Evolutionary conservation across 768 basidiomycete species (phyloP).

Genomic region (Lactarius hatsudake): DNA sequence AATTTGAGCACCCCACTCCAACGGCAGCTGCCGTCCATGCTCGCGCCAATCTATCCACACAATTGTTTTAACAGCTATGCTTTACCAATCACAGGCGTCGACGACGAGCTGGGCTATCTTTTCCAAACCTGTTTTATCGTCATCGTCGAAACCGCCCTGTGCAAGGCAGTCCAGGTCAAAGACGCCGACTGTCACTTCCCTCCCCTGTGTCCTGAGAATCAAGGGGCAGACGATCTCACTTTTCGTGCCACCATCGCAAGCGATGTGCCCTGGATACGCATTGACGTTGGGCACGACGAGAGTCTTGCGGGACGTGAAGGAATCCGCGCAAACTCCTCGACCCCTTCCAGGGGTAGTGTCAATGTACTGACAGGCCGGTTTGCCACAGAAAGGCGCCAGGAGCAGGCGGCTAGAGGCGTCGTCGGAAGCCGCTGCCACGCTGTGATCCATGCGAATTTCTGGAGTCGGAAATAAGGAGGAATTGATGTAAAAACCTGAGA

Average conservation of each 20-base stretch:
- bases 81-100: slow-evolving; percentile 30
- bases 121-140: slow-evolving; percentile 43
- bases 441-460: slow-evolving; percentile 28
- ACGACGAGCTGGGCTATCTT: slow-evolving; percentile 38
- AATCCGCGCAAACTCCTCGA: slow-evolving; percentile 85
- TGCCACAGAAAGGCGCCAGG: slow-evolving; percentile 85
- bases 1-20: not conserved
- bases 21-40: slow-evolving; percentile 16
- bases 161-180: slow-evolving; percentile 41
- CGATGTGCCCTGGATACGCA: slow-evolving; percentile 87
- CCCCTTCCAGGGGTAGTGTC: slow-evolving; percentile 47
- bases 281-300: slow-evolving; percentile 78
- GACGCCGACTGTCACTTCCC: slow-evolving; percentile 43
- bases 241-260: slow-evolving; percentile 87
- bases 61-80: not conserved
- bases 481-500: slow-evolving; percentile 81
- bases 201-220: slow-evolving; percentile 37
- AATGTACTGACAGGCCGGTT: slow-evolving; percentile 89
- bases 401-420: slow-evolving; percentile 42
- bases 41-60: slow-evolving; percentile 15
- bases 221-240: slow-evolving; percentile 90
- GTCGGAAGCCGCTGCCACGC: not conserved
- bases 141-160: slow-evolving; percentile 41
- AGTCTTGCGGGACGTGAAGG: slow-evolving; percentile 55
- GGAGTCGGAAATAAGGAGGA: slow-evolving; percentile 59